A percentile compares a stretch with the other conserved stretches of the same genome.
These are phyloP conservation scores for Fraxinus sp. DNA, from an alignment of 305 asterid species.

Conservation along the genomic window DNA sequence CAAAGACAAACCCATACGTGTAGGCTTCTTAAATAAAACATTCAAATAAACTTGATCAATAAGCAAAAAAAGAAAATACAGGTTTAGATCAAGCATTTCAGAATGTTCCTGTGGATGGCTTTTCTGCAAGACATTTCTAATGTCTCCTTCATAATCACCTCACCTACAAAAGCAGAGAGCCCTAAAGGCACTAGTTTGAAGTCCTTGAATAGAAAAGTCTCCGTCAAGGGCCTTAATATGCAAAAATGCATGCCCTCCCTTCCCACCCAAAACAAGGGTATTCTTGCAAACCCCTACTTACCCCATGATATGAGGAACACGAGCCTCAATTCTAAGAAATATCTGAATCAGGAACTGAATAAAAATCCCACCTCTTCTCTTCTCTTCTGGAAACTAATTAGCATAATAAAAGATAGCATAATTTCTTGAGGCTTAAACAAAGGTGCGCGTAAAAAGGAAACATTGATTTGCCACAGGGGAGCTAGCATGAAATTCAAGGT, in stretches of 20 bases:
- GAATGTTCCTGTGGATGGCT: not conserved
- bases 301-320: constrained; percentile 14
- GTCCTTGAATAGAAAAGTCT: not conserved
- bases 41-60: not conserved
- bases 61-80: not conserved
- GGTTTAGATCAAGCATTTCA: constrained; percentile 2
- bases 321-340: not conserved
- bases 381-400: not conserved
- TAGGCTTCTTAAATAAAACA: not conserved
- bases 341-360: not conserved
- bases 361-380: not conserved
- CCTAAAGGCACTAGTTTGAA: not conserved
- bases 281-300: not conserved
- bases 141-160: not conserved
- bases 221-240: not conserved
- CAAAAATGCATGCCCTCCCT: not conserved
- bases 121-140: constrained; percentile 9
- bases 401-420: not conserved
- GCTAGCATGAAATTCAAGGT: not conserved
- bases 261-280: not conserved
- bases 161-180: not conserved
- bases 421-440: not conserved
- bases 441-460: not conserved
- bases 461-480: not conserved
- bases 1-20: not conserved